phyloP scores from a whole-genome alignment of 192 early-diverging fungal genomes.

The Funneliformis geosporum region DNA sequence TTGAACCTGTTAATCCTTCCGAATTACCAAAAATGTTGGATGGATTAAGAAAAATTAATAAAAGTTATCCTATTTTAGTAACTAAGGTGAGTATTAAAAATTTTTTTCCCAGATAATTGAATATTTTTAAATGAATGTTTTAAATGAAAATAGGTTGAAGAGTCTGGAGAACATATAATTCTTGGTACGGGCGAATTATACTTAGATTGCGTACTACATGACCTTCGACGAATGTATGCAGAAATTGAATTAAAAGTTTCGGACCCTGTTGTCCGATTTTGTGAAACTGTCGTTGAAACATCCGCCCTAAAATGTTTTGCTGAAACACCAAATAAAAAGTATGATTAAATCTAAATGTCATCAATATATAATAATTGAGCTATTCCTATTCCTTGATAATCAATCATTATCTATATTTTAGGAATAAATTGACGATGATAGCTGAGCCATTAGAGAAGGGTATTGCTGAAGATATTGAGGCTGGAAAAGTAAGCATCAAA shows the following conservation, averaged over 20 bases:
- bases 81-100: conserved; percentile 58
- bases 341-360: conserved; percentile 21
- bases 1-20: conserved; percentile 97
- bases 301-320: conserved; percentile 94
- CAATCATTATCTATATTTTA: conserved; percentile 33
- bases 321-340: conserved; percentile 98
- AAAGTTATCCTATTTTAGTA: conserved; percentile 86
- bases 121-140: neutral
- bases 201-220: conserved; percentile 95
- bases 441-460: conserved; percentile 91
- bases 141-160: conserved; percentile 67
- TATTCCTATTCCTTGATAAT: neutral
- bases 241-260: conserved; percentile 99
- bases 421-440: conserved; percentile 96
- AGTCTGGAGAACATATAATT: conserved; percentile 95
- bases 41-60: conserved; percentile 94
- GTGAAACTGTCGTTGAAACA: conserved; percentile 94
- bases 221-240: conserved; percentile 87
- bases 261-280: conserved; percentile 94
- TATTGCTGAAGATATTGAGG: conserved; percentile 92
- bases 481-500: conserved; percentile 63
- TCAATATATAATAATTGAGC: neutral
- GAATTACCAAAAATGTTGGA: conserved; percentile 98
- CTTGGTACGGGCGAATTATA: conserved; percentile 95
- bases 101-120: neutral